phyloP scores from a whole-genome alignment of 208 protist species.

The Strigomonas culicis region DNA sequence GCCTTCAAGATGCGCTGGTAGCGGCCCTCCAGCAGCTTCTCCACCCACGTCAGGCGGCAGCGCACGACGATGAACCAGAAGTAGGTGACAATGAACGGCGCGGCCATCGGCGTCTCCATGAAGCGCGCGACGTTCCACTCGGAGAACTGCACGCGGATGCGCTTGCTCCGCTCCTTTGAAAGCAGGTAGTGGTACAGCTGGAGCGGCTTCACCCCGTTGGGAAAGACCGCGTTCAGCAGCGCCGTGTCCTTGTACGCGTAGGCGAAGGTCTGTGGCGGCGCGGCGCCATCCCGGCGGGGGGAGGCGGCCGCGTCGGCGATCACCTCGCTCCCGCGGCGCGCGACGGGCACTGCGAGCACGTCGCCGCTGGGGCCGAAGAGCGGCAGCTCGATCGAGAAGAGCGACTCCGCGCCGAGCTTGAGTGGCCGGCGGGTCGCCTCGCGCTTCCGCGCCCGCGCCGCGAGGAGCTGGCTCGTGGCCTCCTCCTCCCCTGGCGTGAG shows the following conservation, averaged over 20 bases:
- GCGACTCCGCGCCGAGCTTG: constrained; percentile 18
- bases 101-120: constrained; percentile 33
- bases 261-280: neutral
- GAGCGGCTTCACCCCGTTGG: constrained; percentile 15
- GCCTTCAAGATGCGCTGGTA: constrained; percentile 31
- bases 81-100: constrained; percentile 41
- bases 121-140: constrained; percentile 50
- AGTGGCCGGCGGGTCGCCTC: constrained; percentile 1
- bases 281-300: too few relatives aligned
- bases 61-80: constrained; percentile 68
- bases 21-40: constrained; percentile 49
- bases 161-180: constrained; percentile 28
- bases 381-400: constrained; percentile 18
- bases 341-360: neutral
- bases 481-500: neutral
- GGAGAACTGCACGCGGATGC: constrained; percentile 29
- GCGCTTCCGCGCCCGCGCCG: neutral
- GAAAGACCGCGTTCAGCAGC: constrained; percentile 3
- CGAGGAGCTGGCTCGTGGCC: neutral
- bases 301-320: neutral
- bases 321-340: neutral
- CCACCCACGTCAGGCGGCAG: constrained; percentile 32
- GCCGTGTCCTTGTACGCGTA: neutral
- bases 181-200: constrained; percentile 38
- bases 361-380: constrained; percentile 12